Evolutionary conservation across 2,329 filamentous ascomycete genomes (phyloP).

Genomic region (Eurotiales sp.): DNA sequence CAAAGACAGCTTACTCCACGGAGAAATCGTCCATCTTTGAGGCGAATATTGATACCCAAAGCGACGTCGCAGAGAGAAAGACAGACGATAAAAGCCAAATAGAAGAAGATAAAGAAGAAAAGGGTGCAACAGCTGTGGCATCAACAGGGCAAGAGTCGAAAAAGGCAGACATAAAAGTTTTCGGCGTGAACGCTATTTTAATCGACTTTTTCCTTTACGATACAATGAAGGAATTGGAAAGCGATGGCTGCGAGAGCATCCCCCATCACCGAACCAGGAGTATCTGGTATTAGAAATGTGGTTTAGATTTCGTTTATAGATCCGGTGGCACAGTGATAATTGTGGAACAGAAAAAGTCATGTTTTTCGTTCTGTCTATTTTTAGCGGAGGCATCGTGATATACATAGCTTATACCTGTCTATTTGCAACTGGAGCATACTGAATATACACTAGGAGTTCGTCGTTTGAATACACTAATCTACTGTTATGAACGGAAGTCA

Average conservation of each 20-base stretch:
- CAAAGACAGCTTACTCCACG: constrained; percentile 8
- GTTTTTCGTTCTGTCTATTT: background rate
- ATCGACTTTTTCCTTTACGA: constrained; percentile 99
- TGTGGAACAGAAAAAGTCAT: background rate
- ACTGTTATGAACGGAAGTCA: background rate
- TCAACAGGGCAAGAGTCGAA: background rate
- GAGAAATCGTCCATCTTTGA: constrained; percentile 5
- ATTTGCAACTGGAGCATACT: too few species aligned
- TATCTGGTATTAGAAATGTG: constrained; percentile 77
- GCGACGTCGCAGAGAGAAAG: constrained; percentile 10
- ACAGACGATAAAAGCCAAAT: background rate
- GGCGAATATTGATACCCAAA: constrained; percentile 2
- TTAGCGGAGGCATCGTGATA: too few species aligned
- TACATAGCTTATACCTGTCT: too few species aligned
- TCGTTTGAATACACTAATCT: background rate
- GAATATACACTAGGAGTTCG: too few species aligned
- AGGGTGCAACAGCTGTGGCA: background rate
- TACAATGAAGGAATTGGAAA: constrained; percentile 81
- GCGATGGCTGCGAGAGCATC: constrained; percentile 51
- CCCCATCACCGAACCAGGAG: constrained; percentile 88
- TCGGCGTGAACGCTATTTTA: constrained; percentile 76
- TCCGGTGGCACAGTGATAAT: background rate
- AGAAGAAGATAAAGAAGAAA: background rate
- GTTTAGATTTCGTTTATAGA: background rate
- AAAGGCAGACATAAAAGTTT: background rate